Base-by-base conservation (phyloP, 2,329 filamentous ascomycete genomes). In the Fusarium pininemorale region DNA sequence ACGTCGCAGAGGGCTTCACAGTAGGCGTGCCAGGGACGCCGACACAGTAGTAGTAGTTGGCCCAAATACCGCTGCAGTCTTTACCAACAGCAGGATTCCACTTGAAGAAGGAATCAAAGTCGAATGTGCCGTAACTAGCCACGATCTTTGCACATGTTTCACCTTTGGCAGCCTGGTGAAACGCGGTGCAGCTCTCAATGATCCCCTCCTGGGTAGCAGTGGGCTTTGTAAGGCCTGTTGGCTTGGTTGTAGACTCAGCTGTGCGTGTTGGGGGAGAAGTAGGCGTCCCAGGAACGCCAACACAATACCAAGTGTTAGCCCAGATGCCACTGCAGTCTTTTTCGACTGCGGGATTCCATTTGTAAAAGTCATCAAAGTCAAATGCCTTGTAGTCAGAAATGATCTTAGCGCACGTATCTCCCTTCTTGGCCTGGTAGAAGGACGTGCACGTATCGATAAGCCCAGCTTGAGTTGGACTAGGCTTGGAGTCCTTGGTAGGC, bases 361-460 rank as follows among this genome's bases (percentile, higher is more conserved):
- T 45, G n/a, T 47, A 62, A 37, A 74, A 74, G 47, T 61, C 32
- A 7, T 39, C n/a, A 35, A 63, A 54, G 53, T 58, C 44, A 38
- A 74, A 70, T 0, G 55, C 61, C 7, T 41, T 30, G 12, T 59
- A 62, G 1, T 47, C 4, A 5, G 65, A 10, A 7, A 67, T 47
- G 15, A 74, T 66, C 48, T 61, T 66, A 3, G n/a, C 9, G 11
- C 62, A 74, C 1, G 45, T 69, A 20, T 72, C 66, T 10, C 70
- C 72, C 53, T 54, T 69, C 22, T 56, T 55, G 39, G 72, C 66
- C 24, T 62, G 14, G 24, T 73, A 63, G 45, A 74, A 75, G 6
- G 62, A 35, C 0, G 55, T 71, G 41, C 55, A 74, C 12, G 32
- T 66, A 3, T 69, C 51, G 5, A 69, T 66, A 2, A 66, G 47